Base-by-base conservation (phyloP, 306 rosid species). In the Castanopsis chinensis region DNA sequence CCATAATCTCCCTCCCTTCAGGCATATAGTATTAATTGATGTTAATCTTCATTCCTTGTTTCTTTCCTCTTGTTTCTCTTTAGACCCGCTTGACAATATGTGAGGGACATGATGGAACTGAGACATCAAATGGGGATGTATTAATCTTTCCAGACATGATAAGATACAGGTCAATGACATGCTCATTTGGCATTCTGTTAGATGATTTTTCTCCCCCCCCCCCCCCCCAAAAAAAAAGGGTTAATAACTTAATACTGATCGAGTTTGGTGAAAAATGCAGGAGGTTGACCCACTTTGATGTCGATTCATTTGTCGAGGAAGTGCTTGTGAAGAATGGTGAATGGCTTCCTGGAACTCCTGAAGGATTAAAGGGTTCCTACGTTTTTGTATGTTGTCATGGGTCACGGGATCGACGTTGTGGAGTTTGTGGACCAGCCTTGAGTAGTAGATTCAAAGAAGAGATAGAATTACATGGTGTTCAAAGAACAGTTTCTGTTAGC, bases 41-140 rank as follows among this genome's bases (percentile, higher is more conserved):
- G 51, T 27, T 75, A 79, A 75, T 13, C 27, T 23, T 17, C 72
- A 51, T 30, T 18, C 55, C 69, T 55, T 71, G 19, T 55, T 60
- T 76, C 78, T 77, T 20, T 59, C 37, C 81, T 45, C 53, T 12
- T 3, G 0, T 69, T 79, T 81, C 64, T 77, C 23, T 68, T 67
- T 84, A 94, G 98, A 94, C 93, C 54, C 90, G 91, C 55, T 85
- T 94, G 56, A 92, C 98, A 18, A 94, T 94, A 77, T 94, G 97
- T 4, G 97, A 94, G 90, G 98, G 98, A 41, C 90, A 92, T 41
- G 98, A 94, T 61, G 97, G 95, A 68, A 89, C 97, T 43, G 97
- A 94, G 84, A 94, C 97, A 70, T 92, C 98, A 23, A 94, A 94
- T 83, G 98, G 98, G 28, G 98, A 94, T 87, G 95, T 94, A 74